Evolutionary conservation across 306 rosid species (phyloP).

Genomic region (Cicer arietinum): DNA sequence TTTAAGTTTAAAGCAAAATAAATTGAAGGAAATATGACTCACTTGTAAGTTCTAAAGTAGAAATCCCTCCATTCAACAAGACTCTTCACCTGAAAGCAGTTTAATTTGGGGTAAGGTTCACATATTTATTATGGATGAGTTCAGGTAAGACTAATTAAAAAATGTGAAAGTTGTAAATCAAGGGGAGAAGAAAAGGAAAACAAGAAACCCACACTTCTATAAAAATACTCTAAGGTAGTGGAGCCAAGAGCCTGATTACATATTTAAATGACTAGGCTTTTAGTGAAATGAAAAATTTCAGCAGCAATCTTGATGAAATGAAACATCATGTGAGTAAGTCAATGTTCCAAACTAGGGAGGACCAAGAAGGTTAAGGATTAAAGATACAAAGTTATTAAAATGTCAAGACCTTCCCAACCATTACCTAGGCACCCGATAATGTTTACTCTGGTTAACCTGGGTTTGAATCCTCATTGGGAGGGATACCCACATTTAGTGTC

Average conservation of each 20-base stretch:
- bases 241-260: background rate
- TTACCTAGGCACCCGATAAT: background rate
- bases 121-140: conserved; percentile 17
- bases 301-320: conserved; percentile 22
- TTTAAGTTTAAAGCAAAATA: background rate
- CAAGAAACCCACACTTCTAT: background rate
- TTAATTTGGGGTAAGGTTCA: conserved; percentile 27
- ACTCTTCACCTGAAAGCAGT: conserved; percentile 77
- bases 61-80: conserved; percentile 93
- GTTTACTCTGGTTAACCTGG: no score
- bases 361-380: conserved; percentile 1
- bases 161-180: conserved; percentile 1
- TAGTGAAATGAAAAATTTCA: background rate
- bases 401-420: conserved; percentile 22
- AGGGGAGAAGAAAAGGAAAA: conserved; percentile 16
- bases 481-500: no score
- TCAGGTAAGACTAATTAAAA: background rate
- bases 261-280: conserved; percentile 8
- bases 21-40: conserved; percentile 51
- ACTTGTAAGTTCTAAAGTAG: conserved; percentile 77
- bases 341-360: background rate
- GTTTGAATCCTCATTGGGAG: no score
- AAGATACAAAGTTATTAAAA: conserved; percentile 13
- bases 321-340: conserved; percentile 13
- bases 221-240: background rate